Percentiles rank a stretch among this genome's conserved stretches.
Conservation (phyloP, 768 basidiomycete genomes). For the Fomitopsis serialis region DNA sequence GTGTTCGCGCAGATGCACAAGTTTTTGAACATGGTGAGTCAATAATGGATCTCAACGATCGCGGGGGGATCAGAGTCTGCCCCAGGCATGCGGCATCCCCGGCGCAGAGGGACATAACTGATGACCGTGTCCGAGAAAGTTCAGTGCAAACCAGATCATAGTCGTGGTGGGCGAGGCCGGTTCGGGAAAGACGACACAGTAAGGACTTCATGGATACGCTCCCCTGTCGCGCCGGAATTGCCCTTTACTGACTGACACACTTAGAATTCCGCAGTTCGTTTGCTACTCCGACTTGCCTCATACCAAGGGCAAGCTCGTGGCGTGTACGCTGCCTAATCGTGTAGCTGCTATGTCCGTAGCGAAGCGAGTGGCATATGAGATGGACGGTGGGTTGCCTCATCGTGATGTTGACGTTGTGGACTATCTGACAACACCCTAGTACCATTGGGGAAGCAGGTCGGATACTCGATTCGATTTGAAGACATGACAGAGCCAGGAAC, state of each 20-base stretch:
- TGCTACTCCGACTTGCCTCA: conserved; percentile 92
- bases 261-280: conserved; percentile 94
- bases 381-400: conserved; percentile 71
- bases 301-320: conserved; percentile 83
- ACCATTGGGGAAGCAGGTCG: conserved; percentile 88
- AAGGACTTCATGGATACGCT: conserved; percentile 22
- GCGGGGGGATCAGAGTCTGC: conserved; percentile 25
- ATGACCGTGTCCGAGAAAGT: conserved; percentile 36
- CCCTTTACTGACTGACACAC: conserved; percentile 6
- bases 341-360: conserved; percentile 98
- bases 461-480: conserved; percentile 98
- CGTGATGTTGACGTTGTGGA: not conserved
- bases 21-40: conserved; percentile 81
- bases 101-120: conserved; percentile 18
- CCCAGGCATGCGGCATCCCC: conserved; percentile 17
- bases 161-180: conserved; percentile 94
- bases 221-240: too few relatives aligned
- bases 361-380: conserved; percentile 97
- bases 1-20: conserved; percentile 92
- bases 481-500: conserved; percentile 88
- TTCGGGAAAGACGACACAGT: conserved; percentile 95
- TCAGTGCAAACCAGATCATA: conserved; percentile 76
- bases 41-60: not conserved
- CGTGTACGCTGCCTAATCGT: conserved; percentile 94
- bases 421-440: conserved; percentile 43